Evolutionary conservation across 257 asterid genomes (phyloP).

Genomic region (Misopates orontium): DNA sequence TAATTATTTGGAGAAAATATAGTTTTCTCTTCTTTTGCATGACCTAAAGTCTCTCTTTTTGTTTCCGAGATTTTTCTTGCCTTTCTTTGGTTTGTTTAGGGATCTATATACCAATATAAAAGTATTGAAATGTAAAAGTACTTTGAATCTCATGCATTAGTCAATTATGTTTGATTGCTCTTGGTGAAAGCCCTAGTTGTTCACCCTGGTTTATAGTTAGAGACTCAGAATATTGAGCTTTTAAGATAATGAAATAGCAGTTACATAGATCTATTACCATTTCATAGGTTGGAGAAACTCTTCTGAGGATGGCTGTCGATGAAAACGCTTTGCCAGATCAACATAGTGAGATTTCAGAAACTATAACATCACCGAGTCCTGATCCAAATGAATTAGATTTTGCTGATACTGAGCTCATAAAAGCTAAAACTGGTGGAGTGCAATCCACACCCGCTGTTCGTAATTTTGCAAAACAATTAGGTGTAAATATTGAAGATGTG

Average conservation of each 20-base stretch:
- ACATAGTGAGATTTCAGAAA: constrained; percentile 37
- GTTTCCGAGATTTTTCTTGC: constrained; percentile 7
- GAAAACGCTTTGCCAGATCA: constrained; percentile 42
- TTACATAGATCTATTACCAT: constrained; percentile 16
- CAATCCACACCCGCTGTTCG: constrained; percentile 84
- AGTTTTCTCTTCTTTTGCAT: background rate
- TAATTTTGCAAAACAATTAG: constrained; percentile 69
- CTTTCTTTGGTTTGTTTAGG: background rate
- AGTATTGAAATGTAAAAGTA: too few species aligned
- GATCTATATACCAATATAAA: too few species aligned
- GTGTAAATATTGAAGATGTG: constrained; percentile 63
- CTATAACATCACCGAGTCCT: constrained; percentile 35
- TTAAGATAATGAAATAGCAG: constrained; percentile 22
- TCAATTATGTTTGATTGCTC: too few species aligned
- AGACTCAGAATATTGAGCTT: background rate
- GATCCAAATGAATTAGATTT: constrained; percentile 33
- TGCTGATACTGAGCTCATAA: constrained; percentile 36
- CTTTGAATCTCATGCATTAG: too few species aligned
- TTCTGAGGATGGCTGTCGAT: constrained; percentile 63
- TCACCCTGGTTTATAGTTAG: background rate
- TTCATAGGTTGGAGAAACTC: constrained; percentile 93
- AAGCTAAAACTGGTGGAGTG: constrained; percentile 46
- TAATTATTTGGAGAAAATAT: background rate
- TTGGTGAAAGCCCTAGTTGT: background rate
- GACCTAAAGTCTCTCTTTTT: background rate